Conservation (phyloP, 2,329 filamentous ascomycete genomes). For the Aureobasidium sp. region DNA sequence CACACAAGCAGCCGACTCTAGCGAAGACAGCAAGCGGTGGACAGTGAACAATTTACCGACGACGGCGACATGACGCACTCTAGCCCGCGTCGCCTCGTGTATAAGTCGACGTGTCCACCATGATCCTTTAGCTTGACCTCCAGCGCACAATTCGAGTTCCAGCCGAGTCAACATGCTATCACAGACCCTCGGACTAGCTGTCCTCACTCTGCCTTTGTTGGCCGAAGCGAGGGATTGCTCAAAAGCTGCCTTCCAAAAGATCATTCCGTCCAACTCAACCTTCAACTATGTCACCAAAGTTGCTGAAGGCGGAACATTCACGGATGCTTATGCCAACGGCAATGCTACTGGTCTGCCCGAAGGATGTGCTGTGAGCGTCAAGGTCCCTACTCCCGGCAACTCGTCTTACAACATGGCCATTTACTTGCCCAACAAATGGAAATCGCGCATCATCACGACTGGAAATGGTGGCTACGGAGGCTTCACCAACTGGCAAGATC, state of each 20-base stretch:
- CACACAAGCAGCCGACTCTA: background rate
- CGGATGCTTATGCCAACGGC: conserved; percentile 31
- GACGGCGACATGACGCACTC: background rate
- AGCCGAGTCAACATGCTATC: background rate
- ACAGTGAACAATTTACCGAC: background rate
- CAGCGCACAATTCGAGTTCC: background rate
- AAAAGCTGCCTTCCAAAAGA: conserved; percentile 27
- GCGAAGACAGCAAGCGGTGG: background rate
- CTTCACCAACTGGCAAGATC: conserved; percentile 44
- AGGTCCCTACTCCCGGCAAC: conserved; percentile 24
- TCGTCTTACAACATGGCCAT: conserved; percentile 29
- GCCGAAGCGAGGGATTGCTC: conserved; percentile 26
- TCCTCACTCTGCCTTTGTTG: conserved; percentile 1
- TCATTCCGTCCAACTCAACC: conserved; percentile 31
- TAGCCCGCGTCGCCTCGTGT: background rate
- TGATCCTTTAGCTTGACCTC: background rate
- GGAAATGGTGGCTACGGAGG: conserved; percentile 44
- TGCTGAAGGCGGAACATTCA: conserved; percentile 31
- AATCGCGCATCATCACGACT: conserved; percentile 27
- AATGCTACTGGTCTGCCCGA: conserved; percentile 37
- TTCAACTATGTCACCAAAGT: conserved; percentile 32
- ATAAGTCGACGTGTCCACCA: background rate
- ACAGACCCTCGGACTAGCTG: background rate
- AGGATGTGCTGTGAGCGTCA: conserved; percentile 27
- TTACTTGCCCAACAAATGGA: conserved; percentile 29